Evolutionary conservation across 2,329 filamentous ascomycete species (phyloP).

Genomic region (Nemania sp.): DNA sequence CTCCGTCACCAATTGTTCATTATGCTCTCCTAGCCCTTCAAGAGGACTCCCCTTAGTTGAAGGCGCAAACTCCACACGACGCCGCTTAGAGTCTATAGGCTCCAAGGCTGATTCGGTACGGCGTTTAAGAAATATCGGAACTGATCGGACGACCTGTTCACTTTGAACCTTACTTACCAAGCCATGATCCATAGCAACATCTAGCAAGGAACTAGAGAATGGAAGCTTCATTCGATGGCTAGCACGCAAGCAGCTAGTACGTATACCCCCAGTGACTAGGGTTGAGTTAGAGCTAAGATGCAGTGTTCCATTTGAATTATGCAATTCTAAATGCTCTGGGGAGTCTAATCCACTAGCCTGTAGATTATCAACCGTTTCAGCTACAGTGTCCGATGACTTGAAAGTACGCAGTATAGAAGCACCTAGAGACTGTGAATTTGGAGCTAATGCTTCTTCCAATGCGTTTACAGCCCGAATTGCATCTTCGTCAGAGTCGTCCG

Average conservation of each 20-base stretch:
- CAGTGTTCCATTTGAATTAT: constrained; percentile 15
- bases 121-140: constrained; percentile 41
- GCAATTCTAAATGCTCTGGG: not conserved
- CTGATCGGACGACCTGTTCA: constrained; percentile 25
- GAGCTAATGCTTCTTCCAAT: constrained; percentile 19
- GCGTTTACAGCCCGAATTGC: constrained; percentile 31
- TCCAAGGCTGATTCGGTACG: constrained; percentile 34
- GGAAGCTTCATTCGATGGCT: constrained; percentile 55
- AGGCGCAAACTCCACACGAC: constrained; percentile 45
- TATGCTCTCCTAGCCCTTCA: not conserved
- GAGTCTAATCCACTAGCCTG: constrained; percentile 12
- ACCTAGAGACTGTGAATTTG: constrained; percentile 10
- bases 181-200: constrained; percentile 56
- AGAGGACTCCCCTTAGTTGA: constrained; percentile 6
- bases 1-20: constrained; percentile 22
- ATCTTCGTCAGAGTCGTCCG: constrained; percentile 68
- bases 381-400: constrained; percentile 1
- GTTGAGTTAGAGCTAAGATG: constrained; percentile 28
- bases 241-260: constrained; percentile 57
- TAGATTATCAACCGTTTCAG: not conserved
- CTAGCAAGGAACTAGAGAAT: constrained; percentile 55
- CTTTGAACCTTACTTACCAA: constrained; percentile 52
- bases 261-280: constrained; percentile 54
- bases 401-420: not conserved
- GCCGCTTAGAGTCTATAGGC: constrained; percentile 46